Evolutionary conservation across 176 grass and related monocot species (phyloP).

Genomic region (Bolboschoenus planiculmis): DNA sequence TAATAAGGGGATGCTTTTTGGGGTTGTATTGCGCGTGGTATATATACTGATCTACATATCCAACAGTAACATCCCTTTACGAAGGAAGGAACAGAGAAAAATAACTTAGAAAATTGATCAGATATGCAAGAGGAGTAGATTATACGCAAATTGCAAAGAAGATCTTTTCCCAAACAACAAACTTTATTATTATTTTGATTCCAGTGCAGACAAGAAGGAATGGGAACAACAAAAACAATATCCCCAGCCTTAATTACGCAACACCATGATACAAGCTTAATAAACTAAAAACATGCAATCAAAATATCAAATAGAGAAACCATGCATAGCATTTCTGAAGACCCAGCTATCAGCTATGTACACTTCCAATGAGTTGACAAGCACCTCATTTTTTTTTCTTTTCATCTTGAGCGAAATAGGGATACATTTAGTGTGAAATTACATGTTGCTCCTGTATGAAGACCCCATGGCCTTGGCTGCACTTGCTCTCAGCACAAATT

Average conservation of each 20-base stretch:
- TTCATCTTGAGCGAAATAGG: not conserved
- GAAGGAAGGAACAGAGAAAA: too few relatives aligned
- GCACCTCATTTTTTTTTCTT: not conserved
- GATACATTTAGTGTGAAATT: not conserved
- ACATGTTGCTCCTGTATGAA: slow-evolving; percentile 54
- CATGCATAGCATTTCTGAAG: not conserved
- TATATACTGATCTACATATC: too few relatives aligned
- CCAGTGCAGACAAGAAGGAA: slow-evolving; percentile 1
- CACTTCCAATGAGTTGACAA: slow-evolving; percentile 4
- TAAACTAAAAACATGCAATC: slow-evolving; percentile 1
- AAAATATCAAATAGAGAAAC: not conserved
- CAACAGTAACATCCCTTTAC: too few relatives aligned
- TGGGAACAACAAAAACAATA: slow-evolving; percentile 21
- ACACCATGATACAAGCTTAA: slow-evolving; percentile 9
- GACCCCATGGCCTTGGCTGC: slow-evolving; percentile 36
- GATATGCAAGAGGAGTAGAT: not conserved
- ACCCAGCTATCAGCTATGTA: not conserved
- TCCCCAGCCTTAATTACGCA: not conserved
- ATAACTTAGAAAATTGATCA: not conserved
- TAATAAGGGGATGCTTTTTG: too few relatives aligned
- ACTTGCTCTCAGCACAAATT: slow-evolving; percentile 55
- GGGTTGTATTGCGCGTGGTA: too few relatives aligned
- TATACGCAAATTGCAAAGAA: not conserved
- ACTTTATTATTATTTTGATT: slow-evolving; percentile 15
- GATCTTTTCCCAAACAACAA: not conserved